Conservation (phyloP, 768 basidiomycete species). For the Naematelia aurantialba region DNA sequence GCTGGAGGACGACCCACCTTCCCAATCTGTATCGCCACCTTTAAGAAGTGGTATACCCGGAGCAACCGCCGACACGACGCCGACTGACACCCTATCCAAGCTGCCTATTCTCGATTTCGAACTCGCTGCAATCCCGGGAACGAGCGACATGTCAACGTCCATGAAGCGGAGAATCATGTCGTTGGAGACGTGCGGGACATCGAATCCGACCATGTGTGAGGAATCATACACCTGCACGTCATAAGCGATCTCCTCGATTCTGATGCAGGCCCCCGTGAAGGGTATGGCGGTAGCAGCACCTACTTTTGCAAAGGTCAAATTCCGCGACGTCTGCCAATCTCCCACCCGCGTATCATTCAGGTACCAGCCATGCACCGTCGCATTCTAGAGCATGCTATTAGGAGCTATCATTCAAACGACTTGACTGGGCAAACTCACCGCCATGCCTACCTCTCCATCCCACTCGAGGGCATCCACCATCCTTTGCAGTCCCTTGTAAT, state of each 20-base stretch:
- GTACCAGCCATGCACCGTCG: constrained; percentile 50
- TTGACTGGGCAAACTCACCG: constrained; percentile 57
- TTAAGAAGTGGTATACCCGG: constrained; percentile 67
- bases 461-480: constrained; percentile 79
- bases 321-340: constrained; percentile 83
- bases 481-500: constrained; percentile 83
- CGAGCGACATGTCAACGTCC: constrained; percentile 77
- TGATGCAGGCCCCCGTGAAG: background rate
- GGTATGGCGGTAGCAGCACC: constrained; percentile 14
- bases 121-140: constrained; percentile 72
- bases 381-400: constrained; percentile 24
- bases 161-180: constrained; percentile 99
- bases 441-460: constrained; percentile 78
- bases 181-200: constrained; percentile 79
- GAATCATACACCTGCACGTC: constrained; percentile 73
- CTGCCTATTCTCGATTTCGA: constrained; percentile 78
- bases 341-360: constrained; percentile 76
- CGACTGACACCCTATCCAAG: constrained; percentile 63
- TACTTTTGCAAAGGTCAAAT: constrained; percentile 90
- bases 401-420: background rate
- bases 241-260: background rate
- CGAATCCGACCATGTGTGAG: constrained; percentile 84
- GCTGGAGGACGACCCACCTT: constrained; percentile 57
- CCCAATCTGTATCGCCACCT: constrained; percentile 69
- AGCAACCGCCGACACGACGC: constrained; percentile 52